Percentiles rank a stretch among this genome's conserved stretches.
phyloP scores from a whole-genome alignment of 1,139 yeast species.

The Kodamaea sp. region DNA sequence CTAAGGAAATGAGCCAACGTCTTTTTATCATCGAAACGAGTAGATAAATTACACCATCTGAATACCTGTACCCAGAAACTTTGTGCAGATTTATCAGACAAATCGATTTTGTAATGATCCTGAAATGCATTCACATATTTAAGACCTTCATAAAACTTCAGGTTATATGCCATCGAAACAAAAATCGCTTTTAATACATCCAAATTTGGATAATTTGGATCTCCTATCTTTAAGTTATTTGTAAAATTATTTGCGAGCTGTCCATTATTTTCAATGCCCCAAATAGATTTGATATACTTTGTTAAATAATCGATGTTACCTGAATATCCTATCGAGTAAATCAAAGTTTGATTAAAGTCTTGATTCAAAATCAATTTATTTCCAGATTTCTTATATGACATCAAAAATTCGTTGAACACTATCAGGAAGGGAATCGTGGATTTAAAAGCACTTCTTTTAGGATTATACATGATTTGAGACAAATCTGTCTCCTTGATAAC shows the following conservation, averaged over 20 bases:
- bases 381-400: slow-evolving; percentile 10
- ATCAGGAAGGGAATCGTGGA: slow-evolving; percentile 19
- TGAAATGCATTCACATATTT: slow-evolving; percentile 37
- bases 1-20: slow-evolving; percentile 28
- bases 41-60: slow-evolving; percentile 32
- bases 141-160: slow-evolving; percentile 31
- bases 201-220: slow-evolving; percentile 28
- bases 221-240: slow-evolving; percentile 5
- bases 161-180: slow-evolving; percentile 30
- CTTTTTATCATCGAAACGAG: slow-evolving; percentile 22
- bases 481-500: slow-evolving; percentile 20
- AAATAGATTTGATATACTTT: slow-evolving; percentile 27
- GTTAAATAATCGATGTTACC: slow-evolving; percentile 23
- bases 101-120: slow-evolving; percentile 25
- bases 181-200: slow-evolving; percentile 29
- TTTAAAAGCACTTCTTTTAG: slow-evolving; percentile 19
- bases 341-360: slow-evolving; percentile 24
- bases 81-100: slow-evolving; percentile 17
- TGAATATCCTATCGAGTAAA: slow-evolving; percentile 34
- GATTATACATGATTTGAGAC: slow-evolving; percentile 16
- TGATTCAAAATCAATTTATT: slow-evolving; percentile 20
- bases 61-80: slow-evolving; percentile 38
- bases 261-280: slow-evolving; percentile 32
- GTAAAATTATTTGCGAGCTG: slow-evolving; percentile 9
- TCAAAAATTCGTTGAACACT: slow-evolving; percentile 23